Conservation (phyloP, 1,284 basidiomycete species). For the Lentinula novae-zelandiae region DNA sequence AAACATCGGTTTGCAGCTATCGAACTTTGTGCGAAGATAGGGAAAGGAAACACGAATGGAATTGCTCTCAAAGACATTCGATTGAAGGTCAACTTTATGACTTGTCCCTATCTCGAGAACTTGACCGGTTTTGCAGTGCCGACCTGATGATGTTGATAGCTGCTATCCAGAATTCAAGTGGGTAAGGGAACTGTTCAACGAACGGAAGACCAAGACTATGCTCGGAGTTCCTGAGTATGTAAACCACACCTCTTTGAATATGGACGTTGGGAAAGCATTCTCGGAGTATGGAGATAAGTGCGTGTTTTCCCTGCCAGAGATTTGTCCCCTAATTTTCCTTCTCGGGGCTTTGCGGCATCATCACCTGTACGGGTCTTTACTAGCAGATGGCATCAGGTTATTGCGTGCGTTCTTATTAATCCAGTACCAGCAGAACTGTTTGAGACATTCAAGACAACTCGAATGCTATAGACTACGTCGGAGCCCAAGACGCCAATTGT, state of each 20-base stretch:
- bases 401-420: slow-evolving; percentile 21
- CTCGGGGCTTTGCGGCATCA: slow-evolving; percentile 22
- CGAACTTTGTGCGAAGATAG: slow-evolving; percentile 10
- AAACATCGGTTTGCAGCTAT: slow-evolving; percentile 18
- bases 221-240: slow-evolving; percentile 24
- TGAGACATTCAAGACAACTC: not conserved
- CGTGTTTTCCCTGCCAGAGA: slow-evolving; percentile 7
- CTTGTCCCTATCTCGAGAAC: not conserved
- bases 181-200: slow-evolving; percentile 21
- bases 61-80: not conserved
- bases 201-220: slow-evolving; percentile 16
- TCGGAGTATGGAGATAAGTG: slow-evolving; percentile 24
- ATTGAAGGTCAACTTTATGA: not conserved
- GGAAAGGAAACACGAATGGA: not conserved
- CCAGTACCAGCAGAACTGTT: not conserved
- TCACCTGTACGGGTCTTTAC: slow-evolving; percentile 24
- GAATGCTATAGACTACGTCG: slow-evolving; percentile 24
- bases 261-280: slow-evolving; percentile 16
- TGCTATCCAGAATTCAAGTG: slow-evolving; percentile 9
- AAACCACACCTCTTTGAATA: slow-evolving; percentile 6
- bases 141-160: not conserved
- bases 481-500: slow-evolving; percentile 28
- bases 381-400: slow-evolving; percentile 25
- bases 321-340: not conserved
- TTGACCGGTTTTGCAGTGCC: not conserved